Base-by-base conservation (phyloP, 73 alveolate genomes). In the Stentor roeselii region DNA sequence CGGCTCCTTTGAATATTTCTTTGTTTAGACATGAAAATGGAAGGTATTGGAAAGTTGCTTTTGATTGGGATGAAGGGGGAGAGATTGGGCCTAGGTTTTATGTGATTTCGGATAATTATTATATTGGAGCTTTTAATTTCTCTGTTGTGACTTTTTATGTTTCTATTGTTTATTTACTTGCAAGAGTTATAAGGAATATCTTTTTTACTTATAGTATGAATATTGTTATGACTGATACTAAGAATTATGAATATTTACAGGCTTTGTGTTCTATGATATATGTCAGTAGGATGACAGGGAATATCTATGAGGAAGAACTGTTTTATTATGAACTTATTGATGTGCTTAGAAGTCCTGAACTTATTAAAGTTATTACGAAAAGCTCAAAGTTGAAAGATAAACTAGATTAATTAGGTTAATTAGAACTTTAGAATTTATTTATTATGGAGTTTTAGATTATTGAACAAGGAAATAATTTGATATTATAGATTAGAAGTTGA, bases 291-390 rank as follows among this genome's bases (percentile, higher is more conserved):
- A 90, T 91, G 35, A 86, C 84, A 61, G 89, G 93, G 75, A 91
- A 96, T 60, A 89, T 88, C 77, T 83, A 80, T 59, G 85, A 86
- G 85, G 99, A 97, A 84, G 98, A 96, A 83, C 91, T 93, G 87
- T 90, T 96, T 86, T 97, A 96, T 88, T 96, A 85, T 87, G 91
- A 93, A 84, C 90, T 96, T 60, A 96, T 96, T 78, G 99, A 97
- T 89, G 89, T 97, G 34, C 82, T 97, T 93, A 86, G 99, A 67
- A 91, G 98, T 4, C 99, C 99, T 14, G 99, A 97, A 86, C 75
- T 87, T 1, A 83, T 67, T 34, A 67, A 67, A 67, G 11, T 21
- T 14, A 30, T 67, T 15, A 67, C 80, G 14, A 40, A 40, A 67
- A 67, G 41, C 11, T 27, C 42, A 15, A 27, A 36, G 27, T 27